Evolutionary conservation across 805 yeast genomes (phyloP).

Genomic region (Teunomyces aglyptinius): DNA sequence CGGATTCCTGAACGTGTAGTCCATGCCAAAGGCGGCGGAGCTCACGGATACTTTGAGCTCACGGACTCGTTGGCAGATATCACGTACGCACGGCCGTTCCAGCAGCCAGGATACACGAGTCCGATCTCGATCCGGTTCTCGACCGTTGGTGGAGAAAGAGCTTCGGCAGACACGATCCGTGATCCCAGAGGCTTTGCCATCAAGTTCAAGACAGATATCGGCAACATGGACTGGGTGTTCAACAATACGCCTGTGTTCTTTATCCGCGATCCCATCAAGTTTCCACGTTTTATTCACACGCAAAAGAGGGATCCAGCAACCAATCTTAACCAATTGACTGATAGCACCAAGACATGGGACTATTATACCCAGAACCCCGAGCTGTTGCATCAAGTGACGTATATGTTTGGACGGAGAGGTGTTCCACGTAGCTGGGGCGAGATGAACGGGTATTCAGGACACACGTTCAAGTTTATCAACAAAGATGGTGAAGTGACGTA

Average conservation of each 20-base stretch:
- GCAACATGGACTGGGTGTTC: conserved; percentile 69
- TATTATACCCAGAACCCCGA: conserved; percentile 72
- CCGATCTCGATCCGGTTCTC: conserved; percentile 49
- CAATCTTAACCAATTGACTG: conserved; percentile 56
- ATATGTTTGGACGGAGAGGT: conserved; percentile 77
- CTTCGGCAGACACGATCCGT: conserved; percentile 63
- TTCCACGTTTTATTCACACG: conserved; percentile 65
- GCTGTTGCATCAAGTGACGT: conserved; percentile 70
- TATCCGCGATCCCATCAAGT: conserved; percentile 61
- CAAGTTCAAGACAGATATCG: conserved; percentile 66
- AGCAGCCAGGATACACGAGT: conserved; percentile 31
- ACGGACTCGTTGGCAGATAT: conserved; percentile 60
- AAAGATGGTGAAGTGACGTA: conserved; percentile 72
- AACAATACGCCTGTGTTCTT: conserved; percentile 71
- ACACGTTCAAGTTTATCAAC: conserved; percentile 78
- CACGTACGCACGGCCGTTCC: conserved; percentile 26
- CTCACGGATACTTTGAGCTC: conserved; percentile 56
- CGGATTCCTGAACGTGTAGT: conserved; percentile 67
- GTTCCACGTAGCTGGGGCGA: conserved; percentile 73
- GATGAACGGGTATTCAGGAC: conserved; percentile 86
- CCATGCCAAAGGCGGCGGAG: conserved; percentile 67
- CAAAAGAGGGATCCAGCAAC: conserved; percentile 72
- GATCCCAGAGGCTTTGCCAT: conserved; percentile 73
- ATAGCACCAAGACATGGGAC: conserved; percentile 83
- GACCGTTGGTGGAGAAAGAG: conserved; percentile 69